A percentile compares a stretch with the other conserved stretches of the same genome.
phyloP scores from a whole-genome alignment of 345 rosid genomes.

The Citrus medica region DNA sequence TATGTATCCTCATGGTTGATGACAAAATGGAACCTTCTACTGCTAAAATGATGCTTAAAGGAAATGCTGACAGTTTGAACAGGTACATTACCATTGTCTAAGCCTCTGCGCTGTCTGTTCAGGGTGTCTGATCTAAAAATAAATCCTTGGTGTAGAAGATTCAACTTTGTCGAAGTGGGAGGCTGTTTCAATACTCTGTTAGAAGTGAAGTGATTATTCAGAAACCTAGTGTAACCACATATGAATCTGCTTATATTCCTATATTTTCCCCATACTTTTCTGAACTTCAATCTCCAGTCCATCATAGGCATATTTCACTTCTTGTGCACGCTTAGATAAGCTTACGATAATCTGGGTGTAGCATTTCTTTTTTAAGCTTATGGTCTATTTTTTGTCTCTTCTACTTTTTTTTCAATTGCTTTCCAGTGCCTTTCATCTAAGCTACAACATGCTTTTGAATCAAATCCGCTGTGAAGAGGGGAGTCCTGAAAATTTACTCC shows the following conservation, averaged over 20 bases:
- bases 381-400: background rate
- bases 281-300: background rate
- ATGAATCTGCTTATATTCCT: background rate
- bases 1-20: slow-evolving; percentile 95
- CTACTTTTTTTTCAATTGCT: slow-evolving; percentile 4
- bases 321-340: background rate
- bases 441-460: slow-evolving; percentile 97
- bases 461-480: slow-evolving; percentile 96
- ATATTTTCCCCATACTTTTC: background rate
- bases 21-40: slow-evolving; percentile 96
- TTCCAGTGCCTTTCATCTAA: slow-evolving; percentile 92
- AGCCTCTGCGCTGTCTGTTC: background rate
- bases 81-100: slow-evolving; percentile 48
- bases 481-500: slow-evolving; percentile 92
- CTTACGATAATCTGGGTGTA: too few species aligned
- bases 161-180: background rate
- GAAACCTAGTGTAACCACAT: background rate
- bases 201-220: background rate
- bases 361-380: too few species aligned
- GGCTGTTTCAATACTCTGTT: background rate
- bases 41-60: slow-evolving; percentile 93
- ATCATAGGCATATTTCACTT: background rate
- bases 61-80: slow-evolving; percentile 94
- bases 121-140: background rate
- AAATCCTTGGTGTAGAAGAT: background rate